A percentile compares a stretch with the other conserved stretches of the same genome.
phyloP scores from a whole-genome alignment of 2,329 filamentous ascomycete genomes.

The Aspergillus felis region DNA sequence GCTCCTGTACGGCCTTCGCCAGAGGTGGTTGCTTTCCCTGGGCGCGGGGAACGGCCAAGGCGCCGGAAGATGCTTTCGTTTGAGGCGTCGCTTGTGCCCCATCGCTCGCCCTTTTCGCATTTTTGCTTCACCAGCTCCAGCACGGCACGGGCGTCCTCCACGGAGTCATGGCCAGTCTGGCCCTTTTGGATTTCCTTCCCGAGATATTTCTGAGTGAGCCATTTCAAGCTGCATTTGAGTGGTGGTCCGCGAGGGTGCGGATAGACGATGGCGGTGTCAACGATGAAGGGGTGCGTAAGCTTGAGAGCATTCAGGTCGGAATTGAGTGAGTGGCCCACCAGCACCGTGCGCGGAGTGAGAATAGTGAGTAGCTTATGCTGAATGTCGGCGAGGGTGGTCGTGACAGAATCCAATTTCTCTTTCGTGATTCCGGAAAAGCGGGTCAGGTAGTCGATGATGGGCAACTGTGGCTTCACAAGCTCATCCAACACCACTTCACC shows the following conservation, averaged over 20 bases:
- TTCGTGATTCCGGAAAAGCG: slow-evolving; percentile 88
- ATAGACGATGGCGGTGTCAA: slow-evolving; percentile 87
- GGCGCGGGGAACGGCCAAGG: slow-evolving; percentile 55
- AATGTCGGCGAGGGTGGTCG: slow-evolving; percentile 78
- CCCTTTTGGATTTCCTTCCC: slow-evolving; percentile 84
- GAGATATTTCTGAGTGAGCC: slow-evolving; percentile 80
- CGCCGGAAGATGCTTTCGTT: slow-evolving; percentile 88
- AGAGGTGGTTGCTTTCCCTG: slow-evolving; percentile 32
- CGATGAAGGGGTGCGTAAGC: slow-evolving; percentile 85
- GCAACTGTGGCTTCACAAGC: slow-evolving; percentile 81
- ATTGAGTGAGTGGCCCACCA: slow-evolving; percentile 47
- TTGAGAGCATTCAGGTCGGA: slow-evolving; percentile 70
- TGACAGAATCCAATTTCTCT: slow-evolving; percentile 75
- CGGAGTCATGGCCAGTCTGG: slow-evolving; percentile 75
- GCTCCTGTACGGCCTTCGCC: slow-evolving; percentile 45
- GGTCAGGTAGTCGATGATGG: slow-evolving; percentile 91
- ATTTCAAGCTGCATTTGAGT: slow-evolving; percentile 87
- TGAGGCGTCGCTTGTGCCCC: slow-evolving; percentile 74
- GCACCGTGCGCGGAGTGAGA: slow-evolving; percentile 49
- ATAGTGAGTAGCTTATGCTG: slow-evolving; percentile 71
- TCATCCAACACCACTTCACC: slow-evolving; percentile 80
- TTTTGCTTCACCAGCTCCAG: slow-evolving; percentile 93
- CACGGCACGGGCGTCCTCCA: slow-evolving; percentile 88
- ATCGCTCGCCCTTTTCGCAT: slow-evolving; percentile 84
- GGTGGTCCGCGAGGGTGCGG: slow-evolving; percentile 87